Evolutionary conservation across 2,329 filamentous ascomycete genomes (phyloP).

Genomic region (Leptodontidium sp.): DNA sequence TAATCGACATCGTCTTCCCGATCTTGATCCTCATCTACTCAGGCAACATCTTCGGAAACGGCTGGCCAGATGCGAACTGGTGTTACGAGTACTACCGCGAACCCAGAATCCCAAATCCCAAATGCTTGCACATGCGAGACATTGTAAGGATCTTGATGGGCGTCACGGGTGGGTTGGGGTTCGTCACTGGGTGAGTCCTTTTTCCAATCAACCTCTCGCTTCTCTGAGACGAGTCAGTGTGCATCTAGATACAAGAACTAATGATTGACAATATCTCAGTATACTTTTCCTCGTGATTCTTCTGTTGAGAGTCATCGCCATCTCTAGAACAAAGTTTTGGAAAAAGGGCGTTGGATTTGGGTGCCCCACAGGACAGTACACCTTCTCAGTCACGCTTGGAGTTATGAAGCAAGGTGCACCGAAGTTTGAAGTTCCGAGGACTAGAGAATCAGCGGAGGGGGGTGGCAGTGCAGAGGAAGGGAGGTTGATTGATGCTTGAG

Average conservation of each 20-base stretch:
- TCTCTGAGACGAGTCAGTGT: no score
- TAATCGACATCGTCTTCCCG: constrained; percentile 6
- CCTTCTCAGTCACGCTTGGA: background rate
- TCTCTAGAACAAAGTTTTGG: constrained; percentile 17
- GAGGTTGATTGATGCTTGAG: constrained; percentile 10
- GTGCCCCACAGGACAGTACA: constrained; percentile 8
- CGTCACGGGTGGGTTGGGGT: background rate
- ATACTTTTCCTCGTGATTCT: constrained; percentile 2
- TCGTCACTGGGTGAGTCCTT: constrained; percentile 1
- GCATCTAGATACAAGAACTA: no score
- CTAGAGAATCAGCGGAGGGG: background rate
- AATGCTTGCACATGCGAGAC: background rate
- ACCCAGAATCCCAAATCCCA: background rate
- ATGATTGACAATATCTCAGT: background rate
- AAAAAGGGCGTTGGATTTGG: background rate
- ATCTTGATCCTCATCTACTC: constrained; percentile 7
- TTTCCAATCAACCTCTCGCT: no score
- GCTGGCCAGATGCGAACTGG: constrained; percentile 12
- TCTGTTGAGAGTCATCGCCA: constrained; percentile 2
- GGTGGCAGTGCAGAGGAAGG: constrained; percentile 2
- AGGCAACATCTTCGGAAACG: background rate
- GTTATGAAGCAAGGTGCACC: constrained; percentile 4
- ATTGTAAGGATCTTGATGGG: constrained; percentile 13
- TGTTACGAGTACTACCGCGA: constrained; percentile 4
- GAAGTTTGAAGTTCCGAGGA: background rate